These are phyloP conservation scores for Aegilops longissima DNA, from an alignment of 176 grass and related monocot genomes.

Conservation along the genomic window DNA sequence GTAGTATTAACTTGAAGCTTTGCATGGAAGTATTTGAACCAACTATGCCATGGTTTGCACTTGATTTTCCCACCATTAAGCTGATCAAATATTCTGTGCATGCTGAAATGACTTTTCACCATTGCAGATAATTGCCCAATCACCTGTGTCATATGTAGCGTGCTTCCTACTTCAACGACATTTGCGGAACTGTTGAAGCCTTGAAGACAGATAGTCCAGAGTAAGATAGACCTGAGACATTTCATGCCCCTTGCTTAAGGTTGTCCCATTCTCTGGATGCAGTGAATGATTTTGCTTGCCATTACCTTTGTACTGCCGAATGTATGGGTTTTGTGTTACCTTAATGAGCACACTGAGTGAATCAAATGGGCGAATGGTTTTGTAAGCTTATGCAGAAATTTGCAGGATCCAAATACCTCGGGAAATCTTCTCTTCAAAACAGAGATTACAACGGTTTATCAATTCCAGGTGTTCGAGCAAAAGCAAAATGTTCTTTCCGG, in stretches of 20 bases:
- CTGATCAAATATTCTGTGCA: neutral
- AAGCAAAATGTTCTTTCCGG: neutral
- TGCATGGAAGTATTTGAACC: neutral
- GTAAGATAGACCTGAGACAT: neutral
- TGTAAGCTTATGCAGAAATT: neutral
- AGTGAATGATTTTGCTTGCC: neutral
- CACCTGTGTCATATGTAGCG: neutral
- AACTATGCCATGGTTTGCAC: neutral
- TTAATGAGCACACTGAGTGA: neutral
- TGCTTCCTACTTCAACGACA: neutral
- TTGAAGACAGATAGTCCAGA: neutral
- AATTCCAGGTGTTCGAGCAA: neutral
- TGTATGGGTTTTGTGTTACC: neutral
- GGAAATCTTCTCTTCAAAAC: neutral
- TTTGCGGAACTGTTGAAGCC: neutral
- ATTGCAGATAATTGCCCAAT: constrained; percentile 13
- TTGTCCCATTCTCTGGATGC: constrained; percentile 24
- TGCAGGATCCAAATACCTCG: neutral
- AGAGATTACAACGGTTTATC: neutral
- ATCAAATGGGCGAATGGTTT: neutral
- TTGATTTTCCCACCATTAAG: neutral
- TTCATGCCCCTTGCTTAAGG: constrained; percentile 8
- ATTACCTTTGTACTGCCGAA: neutral
- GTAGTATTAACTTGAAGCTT: neutral
- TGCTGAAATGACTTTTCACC: neutral